These are phyloP conservation scores for Magnaporthiopsis incrustans DNA, from an alignment of 2,329 filamentous ascomycete genomes.

Conservation along the genomic window DNA sequence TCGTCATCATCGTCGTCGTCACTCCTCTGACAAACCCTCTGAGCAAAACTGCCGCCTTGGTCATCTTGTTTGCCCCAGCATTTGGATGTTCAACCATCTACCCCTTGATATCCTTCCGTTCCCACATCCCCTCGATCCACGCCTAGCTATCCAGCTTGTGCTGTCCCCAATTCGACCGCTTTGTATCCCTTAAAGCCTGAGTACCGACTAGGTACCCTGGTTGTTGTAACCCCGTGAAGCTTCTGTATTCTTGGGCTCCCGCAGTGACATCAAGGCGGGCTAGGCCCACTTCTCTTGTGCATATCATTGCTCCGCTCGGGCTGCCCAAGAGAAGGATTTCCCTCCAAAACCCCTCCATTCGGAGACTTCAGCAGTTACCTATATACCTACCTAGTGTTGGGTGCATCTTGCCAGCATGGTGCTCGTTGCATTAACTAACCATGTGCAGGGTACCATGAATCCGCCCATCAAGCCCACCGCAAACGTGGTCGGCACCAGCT, in stretches of 20 bases:
- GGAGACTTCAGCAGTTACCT: too few relatives aligned
- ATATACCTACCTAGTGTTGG: background rate
- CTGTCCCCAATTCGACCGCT: too few relatives aligned
- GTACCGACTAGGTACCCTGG: too few relatives aligned
- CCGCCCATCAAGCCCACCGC: background rate
- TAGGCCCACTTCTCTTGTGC: background rate
- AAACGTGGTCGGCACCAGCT: background rate
- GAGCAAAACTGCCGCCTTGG: background rate
- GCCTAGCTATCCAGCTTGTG: too few relatives aligned
- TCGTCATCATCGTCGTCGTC: background rate
- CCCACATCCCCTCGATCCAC: too few relatives aligned
- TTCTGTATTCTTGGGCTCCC: background rate
- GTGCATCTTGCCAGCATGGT: background rate
- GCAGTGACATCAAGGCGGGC: background rate
- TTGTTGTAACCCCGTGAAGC: background rate
- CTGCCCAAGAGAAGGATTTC: background rate
- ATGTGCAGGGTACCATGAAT: background rate
- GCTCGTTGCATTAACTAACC: background rate
- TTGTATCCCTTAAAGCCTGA: too few relatives aligned
- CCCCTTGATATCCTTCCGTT: too few relatives aligned
- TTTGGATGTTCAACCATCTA: too few relatives aligned
- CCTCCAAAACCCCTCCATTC: background rate
- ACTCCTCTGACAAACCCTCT: background rate
- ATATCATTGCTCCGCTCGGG: background rate
- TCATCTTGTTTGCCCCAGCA: too few relatives aligned